Percentiles rank a stretch among this genome's conserved stretches.
Conservation (phyloP, 176 grass and related monocot species). For the Triticum turgidum region DNA sequence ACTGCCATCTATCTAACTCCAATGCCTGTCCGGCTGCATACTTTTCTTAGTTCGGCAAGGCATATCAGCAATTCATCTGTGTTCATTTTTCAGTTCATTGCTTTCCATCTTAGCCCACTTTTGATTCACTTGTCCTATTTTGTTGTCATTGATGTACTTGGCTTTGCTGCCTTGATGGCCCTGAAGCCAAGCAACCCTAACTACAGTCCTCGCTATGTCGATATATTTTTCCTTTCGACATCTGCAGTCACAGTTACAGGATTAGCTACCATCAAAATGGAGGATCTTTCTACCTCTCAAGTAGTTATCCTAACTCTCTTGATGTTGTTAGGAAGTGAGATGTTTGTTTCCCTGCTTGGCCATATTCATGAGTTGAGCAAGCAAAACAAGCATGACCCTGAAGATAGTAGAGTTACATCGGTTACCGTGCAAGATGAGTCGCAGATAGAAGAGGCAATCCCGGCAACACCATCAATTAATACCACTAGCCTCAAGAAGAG, state of each 20-base stretch:
- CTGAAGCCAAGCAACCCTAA: slow-evolving; percentile 40
- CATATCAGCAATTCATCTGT: slow-evolving; percentile 1
- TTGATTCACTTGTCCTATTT: slow-evolving; percentile 61
- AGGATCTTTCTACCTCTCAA: slow-evolving; percentile 67
- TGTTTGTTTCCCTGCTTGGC: slow-evolving; percentile 55
- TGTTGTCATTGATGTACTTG: slow-evolving; percentile 50
- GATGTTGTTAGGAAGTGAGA: slow-evolving; percentile 80
- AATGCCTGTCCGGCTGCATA: slow-evolving; percentile 19
- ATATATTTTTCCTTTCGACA: slow-evolving; percentile 63
- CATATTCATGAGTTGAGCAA: slow-evolving; percentile 26
- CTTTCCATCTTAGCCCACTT: slow-evolving; percentile 39
- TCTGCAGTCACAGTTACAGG: slow-evolving; percentile 76
- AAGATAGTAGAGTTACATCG: slow-evolving; percentile 7
- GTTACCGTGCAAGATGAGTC: slow-evolving; percentile 20
- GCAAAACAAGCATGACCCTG: background rate
- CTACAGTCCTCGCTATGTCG: slow-evolving; percentile 35
- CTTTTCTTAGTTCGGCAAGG: background rate
- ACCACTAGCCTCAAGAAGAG: background rate
- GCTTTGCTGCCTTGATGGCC: slow-evolving; percentile 47
- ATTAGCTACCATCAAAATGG: slow-evolving; percentile 61
- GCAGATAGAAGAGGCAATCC: slow-evolving; percentile 23
- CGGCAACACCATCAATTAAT: background rate
- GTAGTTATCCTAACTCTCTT: slow-evolving; percentile 49
- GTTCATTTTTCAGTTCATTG: slow-evolving; percentile 34
- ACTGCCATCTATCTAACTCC: background rate